phyloP scores from a whole-genome alignment of 805 yeast genomes.

The Candida boleticola region DNA sequence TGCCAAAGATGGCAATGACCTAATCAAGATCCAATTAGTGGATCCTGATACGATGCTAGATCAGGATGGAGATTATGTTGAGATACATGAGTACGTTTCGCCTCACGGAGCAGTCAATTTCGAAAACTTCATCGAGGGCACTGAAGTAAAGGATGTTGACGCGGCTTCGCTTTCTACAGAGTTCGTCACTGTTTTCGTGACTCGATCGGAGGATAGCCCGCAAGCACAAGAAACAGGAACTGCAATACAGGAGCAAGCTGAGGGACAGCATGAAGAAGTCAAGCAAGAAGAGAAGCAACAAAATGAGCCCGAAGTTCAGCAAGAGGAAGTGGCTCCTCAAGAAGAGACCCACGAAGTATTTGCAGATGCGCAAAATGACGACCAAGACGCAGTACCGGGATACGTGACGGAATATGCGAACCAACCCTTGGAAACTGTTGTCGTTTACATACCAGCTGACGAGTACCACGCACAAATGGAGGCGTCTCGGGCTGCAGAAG shows the following conservation, averaged over 20 bases:
- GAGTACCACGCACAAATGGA: background rate
- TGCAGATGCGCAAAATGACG: too few species aligned
- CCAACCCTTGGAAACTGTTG: background rate
- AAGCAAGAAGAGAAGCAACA: too few species aligned
- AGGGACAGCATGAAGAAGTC: too few species aligned
- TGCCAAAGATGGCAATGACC: slow-evolving; percentile 11
- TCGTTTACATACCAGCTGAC: background rate
- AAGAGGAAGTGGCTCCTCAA: background rate
- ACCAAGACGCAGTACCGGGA: background rate
- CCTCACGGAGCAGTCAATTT: slow-evolving; percentile 23
- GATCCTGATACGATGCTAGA: slow-evolving; percentile 33
- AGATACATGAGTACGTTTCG: slow-evolving; percentile 20
- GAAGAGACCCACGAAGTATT: background rate
- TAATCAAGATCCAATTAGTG: slow-evolving; percentile 18
- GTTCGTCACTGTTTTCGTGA: too few species aligned
- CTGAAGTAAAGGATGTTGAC: too few species aligned
- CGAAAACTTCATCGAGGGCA: background rate
- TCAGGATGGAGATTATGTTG: slow-evolving; percentile 26
- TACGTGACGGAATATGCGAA: background rate
- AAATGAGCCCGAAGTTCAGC: background rate
- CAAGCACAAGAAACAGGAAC: too few species aligned
- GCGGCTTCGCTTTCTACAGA: too few species aligned
- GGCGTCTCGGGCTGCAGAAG: background rate
- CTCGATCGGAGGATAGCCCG: too few species aligned
- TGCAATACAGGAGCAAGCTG: too few species aligned